A percentile compares a stretch with the other conserved stretches of the same genome.
Conservation (phyloP, 805 yeast species). For the Suhomyces tanzawaensis region DNA sequence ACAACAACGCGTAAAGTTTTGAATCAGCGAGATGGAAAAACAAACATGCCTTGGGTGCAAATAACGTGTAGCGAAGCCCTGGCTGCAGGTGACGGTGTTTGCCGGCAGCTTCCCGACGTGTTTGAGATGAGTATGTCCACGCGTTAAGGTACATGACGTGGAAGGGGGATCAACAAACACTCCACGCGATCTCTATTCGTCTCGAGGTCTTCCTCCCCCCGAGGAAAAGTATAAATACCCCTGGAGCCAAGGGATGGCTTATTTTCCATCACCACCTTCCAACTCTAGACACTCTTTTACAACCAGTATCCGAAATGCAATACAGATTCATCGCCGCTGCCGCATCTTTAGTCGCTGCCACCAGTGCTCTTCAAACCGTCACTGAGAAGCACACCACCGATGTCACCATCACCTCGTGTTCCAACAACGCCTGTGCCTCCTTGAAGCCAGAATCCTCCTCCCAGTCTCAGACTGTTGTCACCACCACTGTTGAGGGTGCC, state of each 20-base stretch:
- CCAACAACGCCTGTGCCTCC: slow-evolving; percentile 16
- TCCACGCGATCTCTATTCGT: background rate
- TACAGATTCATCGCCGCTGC: slow-evolving; percentile 20
- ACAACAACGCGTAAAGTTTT: slow-evolving; percentile 2
- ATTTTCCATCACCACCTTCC: background rate
- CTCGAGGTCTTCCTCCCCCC: background rate
- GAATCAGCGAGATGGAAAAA: slow-evolving; percentile 1
- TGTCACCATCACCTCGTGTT: slow-evolving; percentile 27
- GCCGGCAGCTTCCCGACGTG: background rate
- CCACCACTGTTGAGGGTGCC: slow-evolving; percentile 32
- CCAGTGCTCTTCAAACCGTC: slow-evolving; percentile 16
- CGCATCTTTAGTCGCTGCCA: slow-evolving; percentile 20
- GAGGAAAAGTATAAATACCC: slow-evolving; percentile 4
- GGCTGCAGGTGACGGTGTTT: background rate
- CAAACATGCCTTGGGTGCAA: slow-evolving; percentile 5
- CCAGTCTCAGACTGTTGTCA: slow-evolving; percentile 17
- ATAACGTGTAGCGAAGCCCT: background rate
- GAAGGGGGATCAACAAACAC: slow-evolving; percentile 5
- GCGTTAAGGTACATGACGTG: background rate
- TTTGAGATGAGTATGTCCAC: background rate
- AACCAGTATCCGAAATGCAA: slow-evolving; percentile 26
- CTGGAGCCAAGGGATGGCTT: background rate
- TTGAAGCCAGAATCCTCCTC: slow-evolving; percentile 14
- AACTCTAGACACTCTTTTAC: slow-evolving; percentile 8
- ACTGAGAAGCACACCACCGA: slow-evolving; percentile 19